A percentile compares a stretch with the other conserved stretches of the same genome.
These are phyloP conservation scores for Leccinum imitatum DNA, from an alignment of 768 basidiomycete genomes.

Conservation along the genomic window DNA sequence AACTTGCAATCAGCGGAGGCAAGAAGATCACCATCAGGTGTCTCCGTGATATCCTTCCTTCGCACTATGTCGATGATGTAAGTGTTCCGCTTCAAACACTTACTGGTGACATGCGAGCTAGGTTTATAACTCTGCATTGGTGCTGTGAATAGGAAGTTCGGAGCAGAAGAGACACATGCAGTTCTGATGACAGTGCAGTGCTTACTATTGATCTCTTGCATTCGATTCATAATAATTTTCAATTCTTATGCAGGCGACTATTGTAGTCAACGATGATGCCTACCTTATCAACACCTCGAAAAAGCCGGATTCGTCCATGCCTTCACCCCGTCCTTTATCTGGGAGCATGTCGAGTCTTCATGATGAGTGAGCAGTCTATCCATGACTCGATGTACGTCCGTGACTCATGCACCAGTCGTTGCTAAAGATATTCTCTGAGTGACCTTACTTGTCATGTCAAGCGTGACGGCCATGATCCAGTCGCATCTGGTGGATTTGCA, in stretches of 20 bases:
- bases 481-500: constrained; percentile 17
- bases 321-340: background rate
- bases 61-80: constrained; percentile 7
- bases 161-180: background rate
- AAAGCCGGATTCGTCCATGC: background rate
- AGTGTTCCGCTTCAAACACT: background rate
- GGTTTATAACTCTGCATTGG: background rate
- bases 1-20: constrained; percentile 5
- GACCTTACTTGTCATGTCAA: constrained; percentile 10
- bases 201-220: background rate
- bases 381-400: background rate
- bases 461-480: constrained; percentile 13
- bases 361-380: constrained; percentile 14
- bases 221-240: background rate
- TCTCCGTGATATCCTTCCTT: constrained; percentile 10
- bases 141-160: background rate
- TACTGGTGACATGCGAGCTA: background rate
- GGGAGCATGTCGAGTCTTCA: background rate
- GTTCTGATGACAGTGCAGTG: background rate
- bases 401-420: background rate
- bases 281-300: too few relatives aligned
- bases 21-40: constrained; percentile 2
- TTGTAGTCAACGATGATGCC: background rate
- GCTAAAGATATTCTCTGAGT: constrained; percentile 1
- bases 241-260: background rate